These are phyloP conservation scores for Harringtonia lauricola DNA, from an alignment of 2,329 filamentous ascomycete species.

Conservation along the genomic window DNA sequence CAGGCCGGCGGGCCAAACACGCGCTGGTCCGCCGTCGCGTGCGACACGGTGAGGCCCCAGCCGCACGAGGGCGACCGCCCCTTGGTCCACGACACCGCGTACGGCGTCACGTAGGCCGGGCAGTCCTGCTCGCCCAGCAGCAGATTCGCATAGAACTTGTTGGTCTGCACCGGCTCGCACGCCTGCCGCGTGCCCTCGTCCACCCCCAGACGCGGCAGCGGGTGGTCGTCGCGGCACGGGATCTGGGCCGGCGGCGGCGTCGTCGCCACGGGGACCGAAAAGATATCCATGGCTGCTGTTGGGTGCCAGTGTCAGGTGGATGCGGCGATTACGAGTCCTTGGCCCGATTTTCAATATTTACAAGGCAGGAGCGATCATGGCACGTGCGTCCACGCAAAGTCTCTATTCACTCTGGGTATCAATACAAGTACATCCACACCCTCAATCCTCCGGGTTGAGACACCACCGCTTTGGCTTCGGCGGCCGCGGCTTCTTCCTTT, in stretches of 20 bases:
- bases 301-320: slow-evolving; percentile 14
- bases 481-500: no score
- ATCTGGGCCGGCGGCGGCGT: slow-evolving; percentile 39
- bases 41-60: slow-evolving; percentile 69
- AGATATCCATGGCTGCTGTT: slow-evolving; percentile 32
- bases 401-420: no score
- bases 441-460: no score
- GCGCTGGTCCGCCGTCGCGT: slow-evolving; percentile 56
- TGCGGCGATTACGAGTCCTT: slow-evolving; percentile 13
- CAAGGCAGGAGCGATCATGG: no score
- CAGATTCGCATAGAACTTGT: slow-evolving; percentile 75
- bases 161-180: slow-evolving; percentile 50
- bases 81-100: slow-evolving; percentile 56
- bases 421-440: no score
- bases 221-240: slow-evolving; percentile 40
- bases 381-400: no score
- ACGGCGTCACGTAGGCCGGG: slow-evolving; percentile 66
- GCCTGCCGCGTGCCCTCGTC: slow-evolving; percentile 13
- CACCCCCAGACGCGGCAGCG: slow-evolving; percentile 43
- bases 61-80: slow-evolving; percentile 51
- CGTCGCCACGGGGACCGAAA: slow-evolving; percentile 41
- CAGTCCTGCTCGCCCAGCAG: slow-evolving; percentile 63
- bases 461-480: no score
- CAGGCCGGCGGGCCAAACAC: slow-evolving; percentile 50
- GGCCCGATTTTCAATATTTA: no score